Conservation (phyloP, 1,139 yeast species). For the Suhomyces bolitotheri region DNA sequence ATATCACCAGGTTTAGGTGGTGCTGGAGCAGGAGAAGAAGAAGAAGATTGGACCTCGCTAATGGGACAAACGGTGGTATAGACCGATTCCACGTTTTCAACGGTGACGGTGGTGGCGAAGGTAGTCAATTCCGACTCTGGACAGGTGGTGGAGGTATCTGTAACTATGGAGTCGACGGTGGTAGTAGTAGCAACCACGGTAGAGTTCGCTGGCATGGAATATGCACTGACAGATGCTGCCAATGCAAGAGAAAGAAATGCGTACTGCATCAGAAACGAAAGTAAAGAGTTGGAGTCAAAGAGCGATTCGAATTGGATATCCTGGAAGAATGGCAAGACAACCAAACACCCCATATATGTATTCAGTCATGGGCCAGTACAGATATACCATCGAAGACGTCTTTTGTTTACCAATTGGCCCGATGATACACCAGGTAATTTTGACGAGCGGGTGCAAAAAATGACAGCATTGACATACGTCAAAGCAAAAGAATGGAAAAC, state of each 20-base stretch:
- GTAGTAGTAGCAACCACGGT: conserved; percentile 6
- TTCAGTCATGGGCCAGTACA: too few species aligned
- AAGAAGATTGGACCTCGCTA: conserved; percentile 13
- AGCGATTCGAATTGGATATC: too few species aligned
- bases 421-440: too few species aligned
- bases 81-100: conserved; percentile 17
- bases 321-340: neutral
- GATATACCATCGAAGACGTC: too few species aligned
- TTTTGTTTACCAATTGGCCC: too few species aligned
- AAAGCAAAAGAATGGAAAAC: too few species aligned
- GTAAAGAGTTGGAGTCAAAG: conserved; percentile 22
- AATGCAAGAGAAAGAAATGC: conserved; percentile 15
- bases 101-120: conserved; percentile 18
- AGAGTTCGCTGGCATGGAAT: conserved; percentile 7
- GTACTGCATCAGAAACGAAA: conserved; percentile 17
- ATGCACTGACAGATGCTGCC: conserved; percentile 15
- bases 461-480: neutral
- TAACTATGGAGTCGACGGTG: neutral
- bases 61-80: conserved; percentile 26
- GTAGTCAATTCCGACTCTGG: conserved; percentile 17
- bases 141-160: conserved; percentile 14
- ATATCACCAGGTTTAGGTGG: too few species aligned
- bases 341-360: too few species aligned
- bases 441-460: conserved; percentile 1
- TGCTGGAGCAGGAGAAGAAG: conserved; percentile 8